A percentile compares a stretch with the other conserved stretches of the same genome.
These are phyloP conservation scores for Penicillium griseofulvum DNA, from an alignment of 2,329 filamentous ascomycete species.

Conservation along the genomic window DNA sequence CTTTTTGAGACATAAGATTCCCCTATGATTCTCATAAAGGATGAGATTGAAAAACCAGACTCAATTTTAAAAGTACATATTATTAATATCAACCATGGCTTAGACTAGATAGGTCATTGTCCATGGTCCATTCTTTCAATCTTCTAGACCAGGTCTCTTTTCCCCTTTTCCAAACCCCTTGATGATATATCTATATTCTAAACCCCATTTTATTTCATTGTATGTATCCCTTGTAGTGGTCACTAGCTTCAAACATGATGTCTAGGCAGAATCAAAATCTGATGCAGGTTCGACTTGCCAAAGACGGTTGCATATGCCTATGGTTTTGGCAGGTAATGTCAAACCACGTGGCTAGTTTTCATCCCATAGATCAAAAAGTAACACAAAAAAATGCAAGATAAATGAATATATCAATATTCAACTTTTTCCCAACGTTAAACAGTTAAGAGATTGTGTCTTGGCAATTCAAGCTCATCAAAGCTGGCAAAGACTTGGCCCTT, in stretches of 20 bases:
- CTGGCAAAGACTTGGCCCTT: conserved; percentile 7
- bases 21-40: not conserved
- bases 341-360: not conserved
- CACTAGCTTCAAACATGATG: not conserved
- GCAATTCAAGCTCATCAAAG: conserved; percentile 6
- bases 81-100: not conserved
- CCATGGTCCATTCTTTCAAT: not conserved
- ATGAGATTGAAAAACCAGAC: not conserved
- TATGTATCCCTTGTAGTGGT: not conserved
- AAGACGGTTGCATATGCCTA: not conserved
- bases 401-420: not conserved
- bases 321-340: not conserved
- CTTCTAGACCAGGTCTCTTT: not conserved
- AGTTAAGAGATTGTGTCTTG: not conserved
- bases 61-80: not conserved
- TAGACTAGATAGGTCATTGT: not conserved
- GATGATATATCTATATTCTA: not conserved
- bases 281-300: not conserved
- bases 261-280: not conserved
- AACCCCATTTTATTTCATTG: not conserved
- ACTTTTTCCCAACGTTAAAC: not conserved
- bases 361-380: not conserved
- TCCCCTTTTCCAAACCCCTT: not conserved
- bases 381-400: not conserved
- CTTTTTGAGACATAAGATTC: not conserved